These are phyloP conservation scores for Chrysochromulina parva DNA, from an alignment of 78 protist genomes.

Conservation along the genomic window DNA sequence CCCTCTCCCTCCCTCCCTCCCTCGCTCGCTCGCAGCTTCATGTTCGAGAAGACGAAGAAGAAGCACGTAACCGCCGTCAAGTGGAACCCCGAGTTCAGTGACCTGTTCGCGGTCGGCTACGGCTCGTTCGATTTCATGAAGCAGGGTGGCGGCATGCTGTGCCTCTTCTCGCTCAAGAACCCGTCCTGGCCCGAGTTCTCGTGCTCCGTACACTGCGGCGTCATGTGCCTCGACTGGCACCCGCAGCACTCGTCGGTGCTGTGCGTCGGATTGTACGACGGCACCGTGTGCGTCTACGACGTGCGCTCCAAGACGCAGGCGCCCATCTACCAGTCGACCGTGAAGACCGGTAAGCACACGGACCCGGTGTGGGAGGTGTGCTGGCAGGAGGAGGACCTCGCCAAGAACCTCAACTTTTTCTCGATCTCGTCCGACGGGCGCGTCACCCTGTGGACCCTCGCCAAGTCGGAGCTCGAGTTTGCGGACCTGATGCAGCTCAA, in stretches of 20 bases:
- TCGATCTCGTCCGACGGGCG: slow-evolving; percentile 80
- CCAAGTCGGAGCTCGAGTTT: slow-evolving; percentile 66
- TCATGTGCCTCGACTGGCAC: slow-evolving; percentile 81
- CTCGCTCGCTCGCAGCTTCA: too few relatives aligned
- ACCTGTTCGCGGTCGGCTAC: slow-evolving; percentile 83
- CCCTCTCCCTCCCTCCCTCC: too few relatives aligned
- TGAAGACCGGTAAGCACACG: slow-evolving; percentile 80
- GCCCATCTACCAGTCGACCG: slow-evolving; percentile 59
- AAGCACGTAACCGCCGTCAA: slow-evolving; percentile 65
- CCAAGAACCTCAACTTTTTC: slow-evolving; percentile 58
- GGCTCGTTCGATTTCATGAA: slow-evolving; percentile 82
- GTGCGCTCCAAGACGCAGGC: background rate
- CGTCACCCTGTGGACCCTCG: slow-evolving; percentile 74
- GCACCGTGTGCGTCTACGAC: slow-evolving; percentile 42
- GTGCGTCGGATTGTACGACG: slow-evolving; percentile 80
- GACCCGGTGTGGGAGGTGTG: slow-evolving; percentile 75
- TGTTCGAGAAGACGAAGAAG: background rate
- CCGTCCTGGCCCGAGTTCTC: slow-evolving; percentile 72
- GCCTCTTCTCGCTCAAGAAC: slow-evolving; percentile 80
- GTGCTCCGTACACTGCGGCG: slow-evolving; percentile 65
- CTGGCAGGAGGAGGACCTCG: slow-evolving; percentile 73
- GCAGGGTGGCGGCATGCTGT: slow-evolving; percentile 65
- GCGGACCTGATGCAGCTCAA: slow-evolving; percentile 53
- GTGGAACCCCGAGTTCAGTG: slow-evolving; percentile 71
- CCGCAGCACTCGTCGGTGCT: slow-evolving; percentile 57